Evolutionary conservation across 192 early-diverging fungal species (phyloP), one percentile per base, ranked within the genome.

Genomic region (Jimgerdemannia flammicorona): DNA sequence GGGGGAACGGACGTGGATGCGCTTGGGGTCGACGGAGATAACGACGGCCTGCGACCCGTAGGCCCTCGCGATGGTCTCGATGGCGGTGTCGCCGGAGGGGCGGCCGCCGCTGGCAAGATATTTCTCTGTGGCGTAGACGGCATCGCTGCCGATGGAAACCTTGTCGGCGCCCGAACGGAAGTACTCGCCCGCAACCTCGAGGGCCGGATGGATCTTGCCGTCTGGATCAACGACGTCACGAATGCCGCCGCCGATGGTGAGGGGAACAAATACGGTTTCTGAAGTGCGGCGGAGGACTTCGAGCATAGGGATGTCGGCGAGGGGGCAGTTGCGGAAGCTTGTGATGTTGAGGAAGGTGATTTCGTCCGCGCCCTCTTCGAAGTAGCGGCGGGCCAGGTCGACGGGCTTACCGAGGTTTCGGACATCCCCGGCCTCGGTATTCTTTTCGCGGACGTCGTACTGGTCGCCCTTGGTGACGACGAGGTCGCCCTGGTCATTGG

Each of bases 391-490:
- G 18, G 97, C 95, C 63, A 99, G 83, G 59, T 97, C 96, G 3
- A 99, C 97, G 8, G 98, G 98, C 73, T 98, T 97, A 18, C 98
- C 98, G 43, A 99, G 81, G 79, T 99, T 99, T 2, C 98, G 90
- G 19, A 99, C 96, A 29, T 93, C 85, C 17, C 88, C 86, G 39
- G 82, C 87, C 7, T 74, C 78, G 14, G 68, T 79, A 7, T 77
- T 66, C 6, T 84, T 80, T 76, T 99, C 97, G 14, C 97, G 89
- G 2, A 99, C 97, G 78, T 99, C 98, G 86, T 99, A 99, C 79
- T 99, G 97, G 82, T 99, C 97, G 41, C 98, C 98, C 81, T 99
- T 99, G 20, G 98, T 99, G 2, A 99, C 98, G 4, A 99, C 98
- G 43, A 99, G 82, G 82, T 99, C 97, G 43, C 98, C 98, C 64